Evolutionary conservation across 768 basidiomycete species (phyloP).

Genomic region (Psilocybe subaeruginosa): DNA sequence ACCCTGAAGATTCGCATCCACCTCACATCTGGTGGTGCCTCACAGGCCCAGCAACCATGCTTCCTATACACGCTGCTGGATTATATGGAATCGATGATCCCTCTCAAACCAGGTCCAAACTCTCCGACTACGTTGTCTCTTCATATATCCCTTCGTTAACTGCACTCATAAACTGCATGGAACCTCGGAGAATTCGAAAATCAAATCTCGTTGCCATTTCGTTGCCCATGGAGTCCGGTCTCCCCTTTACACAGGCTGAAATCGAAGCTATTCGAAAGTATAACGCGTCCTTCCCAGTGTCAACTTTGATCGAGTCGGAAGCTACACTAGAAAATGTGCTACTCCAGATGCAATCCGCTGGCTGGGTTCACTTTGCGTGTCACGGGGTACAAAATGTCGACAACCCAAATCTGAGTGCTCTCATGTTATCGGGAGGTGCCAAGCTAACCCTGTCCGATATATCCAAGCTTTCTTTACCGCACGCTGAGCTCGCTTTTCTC

Average conservation of each 20-base stretch:
- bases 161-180: background rate
- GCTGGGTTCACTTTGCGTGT: constrained; percentile 8
- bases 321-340: constrained; percentile 3
- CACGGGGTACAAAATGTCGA: constrained; percentile 1
- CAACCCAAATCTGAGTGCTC: background rate
- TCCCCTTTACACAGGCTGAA: background rate
- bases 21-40: constrained; percentile 34
- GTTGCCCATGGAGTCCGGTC: background rate
- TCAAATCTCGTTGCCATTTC: background rate
- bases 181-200: background rate
- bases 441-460: constrained; percentile 5
- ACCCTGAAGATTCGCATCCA: background rate
- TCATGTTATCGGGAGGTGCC: background rate
- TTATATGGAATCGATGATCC: constrained; percentile 15
- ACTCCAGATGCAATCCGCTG: background rate
- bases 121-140: constrained; percentile 20
- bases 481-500: constrained; percentile 4
- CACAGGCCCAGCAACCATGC: constrained; percentile 28
- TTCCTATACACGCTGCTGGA: constrained; percentile 38
- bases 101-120: background rate
- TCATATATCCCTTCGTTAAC: constrained; percentile 20
- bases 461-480: background rate
- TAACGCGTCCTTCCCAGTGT: background rate
- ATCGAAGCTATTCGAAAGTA: background rate
- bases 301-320: background rate